Base-by-base conservation (phyloP, 805 yeast species). In the Saccharomycopsis synnaedendra region DNA sequence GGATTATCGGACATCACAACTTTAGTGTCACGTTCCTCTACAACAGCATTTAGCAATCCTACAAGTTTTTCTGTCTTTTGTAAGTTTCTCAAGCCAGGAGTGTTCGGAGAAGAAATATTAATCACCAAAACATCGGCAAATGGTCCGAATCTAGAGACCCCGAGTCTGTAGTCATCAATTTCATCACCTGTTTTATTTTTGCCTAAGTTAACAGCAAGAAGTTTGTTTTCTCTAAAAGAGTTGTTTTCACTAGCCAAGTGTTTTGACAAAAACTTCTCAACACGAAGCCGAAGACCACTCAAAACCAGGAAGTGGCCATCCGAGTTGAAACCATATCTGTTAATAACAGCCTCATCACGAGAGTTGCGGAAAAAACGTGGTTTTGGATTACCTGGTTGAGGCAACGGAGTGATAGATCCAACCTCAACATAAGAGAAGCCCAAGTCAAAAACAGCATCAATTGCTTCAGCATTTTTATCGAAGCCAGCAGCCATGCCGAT, bases 401-500 rank as follows among this genome's bases (percentile, higher is more conserved):
- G 85, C 55, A 73, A 67, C 3, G 97, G 97, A 5, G 97, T 90
- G 43, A 90, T 80, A 3, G 95, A 85, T 1, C 97, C 97, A 51
- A 90, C 75, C 64, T 90, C 97, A 54, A 87, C 93, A 62, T 86
- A 86, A 10, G 90, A 78, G 58, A 89, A 89, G 1, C 97, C 97
- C 47, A 75, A 60, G 54, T 80, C 72, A 56, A 82, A 80, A 50
- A 90, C 70, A 0, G 88, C 67, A 57, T 90, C 97, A 55, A 90
- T 78, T 27, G 86, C 95, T 59, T 87, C 95, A 45, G 86, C 97
- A 58, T 89, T 82, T 66, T 90, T 90, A 64, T 90, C 97, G 54
- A 90, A 74, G 8, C 97, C 97, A 30, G 97, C 97, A 44, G 97
- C 97, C 57, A 89, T 72, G 9, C 97, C 97, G 44, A 90, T 69